Evolutionary conservation across 306 rosid genomes (phyloP), one percentile per base, ranked within the genome.

Genomic region (Cicer arietinum): DNA sequence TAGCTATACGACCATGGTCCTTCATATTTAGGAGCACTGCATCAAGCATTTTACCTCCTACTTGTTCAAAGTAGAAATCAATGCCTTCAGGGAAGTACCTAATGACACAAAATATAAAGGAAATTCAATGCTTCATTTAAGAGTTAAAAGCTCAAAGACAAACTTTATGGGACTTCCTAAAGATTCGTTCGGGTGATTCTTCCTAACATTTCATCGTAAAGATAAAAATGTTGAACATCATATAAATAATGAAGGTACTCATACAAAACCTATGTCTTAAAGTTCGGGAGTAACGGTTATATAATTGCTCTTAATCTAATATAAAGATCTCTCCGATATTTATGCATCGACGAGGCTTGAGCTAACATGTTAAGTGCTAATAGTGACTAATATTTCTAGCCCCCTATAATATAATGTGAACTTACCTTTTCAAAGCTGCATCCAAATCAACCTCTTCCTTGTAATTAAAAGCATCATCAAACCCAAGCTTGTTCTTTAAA

Each of bases 31-130:
- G 71, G 35, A 81, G 71, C 37, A 81, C 85, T 71, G 81, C 79
- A 56, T 81, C 84, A 18, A 81, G 72, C 77, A 81, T 16, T 81
- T 81, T 76, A 2, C 84, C 84, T 39, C 81, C 84, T 43, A 81
- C 84, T 43, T 81, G 84, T 69, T 81, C 84, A 1, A 76, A 46
- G 69, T 64, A 81, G 50, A 75, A 35, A 40, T 81, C 81, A 18
- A 81, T 81, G 10, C 84, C 84, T 18, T 76, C 69, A 12, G 84
- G 84, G 48, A 75, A 81, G 68, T 39, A 76, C 74, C 84, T 81
- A 61, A 17, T 62, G 16, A 42, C 16, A 69, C 0, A 78, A 9
- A 35, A 51, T 12, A 42, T 11, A 62, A 77, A 18, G 39, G 46
- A 59, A 4, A 59, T 18, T 37, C 48, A 46, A 16, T 16, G 25